phyloP scores from a whole-genome alignment of 1,284 basidiomycete species.

The Cystobasidium sp. region DNA sequence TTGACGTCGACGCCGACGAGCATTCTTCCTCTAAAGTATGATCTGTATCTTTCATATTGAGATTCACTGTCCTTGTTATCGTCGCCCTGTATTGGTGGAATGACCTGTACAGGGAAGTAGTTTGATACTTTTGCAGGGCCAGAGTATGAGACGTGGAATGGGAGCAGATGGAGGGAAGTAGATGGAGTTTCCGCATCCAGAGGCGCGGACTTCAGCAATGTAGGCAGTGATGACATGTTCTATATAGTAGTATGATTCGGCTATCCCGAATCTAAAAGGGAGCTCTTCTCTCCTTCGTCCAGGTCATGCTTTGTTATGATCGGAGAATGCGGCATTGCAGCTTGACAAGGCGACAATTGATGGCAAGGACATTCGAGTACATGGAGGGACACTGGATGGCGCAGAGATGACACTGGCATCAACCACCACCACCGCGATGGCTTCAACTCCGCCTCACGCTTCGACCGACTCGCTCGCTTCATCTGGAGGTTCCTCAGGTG shows the following conservation, averaged over 20 bases:
- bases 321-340: background rate
- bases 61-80: background rate
- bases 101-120: conserved; percentile 18
- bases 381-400: background rate
- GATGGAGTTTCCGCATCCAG: background rate
- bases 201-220: background rate
- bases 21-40: conserved; percentile 41
- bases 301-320: conserved; percentile 15
- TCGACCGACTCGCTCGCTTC: conserved; percentile 16
- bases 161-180: conserved; percentile 35
- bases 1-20: conserved; percentile 17
- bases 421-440: background rate
- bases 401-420: background rate
- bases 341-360: background rate
- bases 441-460: background rate
- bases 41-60: background rate
- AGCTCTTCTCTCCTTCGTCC: too few relatives aligned
- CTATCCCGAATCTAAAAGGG: too few relatives aligned
- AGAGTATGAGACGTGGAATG: conserved; percentile 39
- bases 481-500: background rate
- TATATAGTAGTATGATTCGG: background rate
- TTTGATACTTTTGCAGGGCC: conserved; percentile 25
- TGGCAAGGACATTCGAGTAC: too few relatives aligned
- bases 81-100: background rate
- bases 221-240: conserved; percentile 9